These are phyloP conservation scores for Sphaerobolus stellatus DNA, from an alignment of 1,284 basidiomycete genomes.

Conservation along the genomic window DNA sequence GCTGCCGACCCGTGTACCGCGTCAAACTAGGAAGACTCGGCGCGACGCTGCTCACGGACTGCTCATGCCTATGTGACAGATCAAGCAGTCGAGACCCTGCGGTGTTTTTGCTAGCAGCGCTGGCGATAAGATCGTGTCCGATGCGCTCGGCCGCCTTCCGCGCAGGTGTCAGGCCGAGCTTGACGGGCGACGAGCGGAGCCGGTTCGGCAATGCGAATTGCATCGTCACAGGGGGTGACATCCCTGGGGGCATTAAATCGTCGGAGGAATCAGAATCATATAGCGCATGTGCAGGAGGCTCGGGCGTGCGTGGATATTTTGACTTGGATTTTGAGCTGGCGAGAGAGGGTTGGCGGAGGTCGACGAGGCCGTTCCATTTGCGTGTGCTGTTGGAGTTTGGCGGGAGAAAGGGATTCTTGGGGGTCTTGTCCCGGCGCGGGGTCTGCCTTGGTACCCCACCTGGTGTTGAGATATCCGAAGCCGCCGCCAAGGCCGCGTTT, in stretches of 20 bases:
- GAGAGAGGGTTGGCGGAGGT: constrained; percentile 63
- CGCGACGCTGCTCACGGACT: constrained; percentile 34
- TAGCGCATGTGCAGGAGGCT: constrained; percentile 34
- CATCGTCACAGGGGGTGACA: constrained; percentile 87
- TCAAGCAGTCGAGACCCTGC: constrained; percentile 22
- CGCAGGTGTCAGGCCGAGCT: constrained; percentile 53
- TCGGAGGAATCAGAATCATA: constrained; percentile 59
- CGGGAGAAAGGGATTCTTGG: constrained; percentile 63
- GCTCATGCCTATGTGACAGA: constrained; percentile 20
- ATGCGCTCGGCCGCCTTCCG: constrained; percentile 69
- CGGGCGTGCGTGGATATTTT: neutral
- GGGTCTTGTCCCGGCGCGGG: constrained; percentile 50
- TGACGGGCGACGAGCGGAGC: constrained; percentile 39
- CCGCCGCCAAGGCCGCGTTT: constrained; percentile 28
- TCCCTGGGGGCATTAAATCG: constrained; percentile 56
- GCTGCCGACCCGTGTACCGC: constrained; percentile 17
- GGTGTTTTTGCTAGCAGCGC: constrained; percentile 27
- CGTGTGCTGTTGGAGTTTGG: constrained; percentile 46
- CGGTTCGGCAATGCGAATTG: constrained; percentile 75
- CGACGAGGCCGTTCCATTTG: constrained; percentile 73
- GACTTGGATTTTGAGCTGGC: constrained; percentile 25
- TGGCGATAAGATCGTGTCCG: constrained; percentile 56
- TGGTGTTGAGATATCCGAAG: constrained; percentile 32
- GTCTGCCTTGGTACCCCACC: constrained; percentile 40
- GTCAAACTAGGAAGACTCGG: constrained; percentile 45